A percentile compares a stretch with the other conserved stretches of the same genome.
Evolutionary conservation across 2,329 filamentous ascomycete species (phyloP).

Genomic region (Colletotrichum filicis): DNA sequence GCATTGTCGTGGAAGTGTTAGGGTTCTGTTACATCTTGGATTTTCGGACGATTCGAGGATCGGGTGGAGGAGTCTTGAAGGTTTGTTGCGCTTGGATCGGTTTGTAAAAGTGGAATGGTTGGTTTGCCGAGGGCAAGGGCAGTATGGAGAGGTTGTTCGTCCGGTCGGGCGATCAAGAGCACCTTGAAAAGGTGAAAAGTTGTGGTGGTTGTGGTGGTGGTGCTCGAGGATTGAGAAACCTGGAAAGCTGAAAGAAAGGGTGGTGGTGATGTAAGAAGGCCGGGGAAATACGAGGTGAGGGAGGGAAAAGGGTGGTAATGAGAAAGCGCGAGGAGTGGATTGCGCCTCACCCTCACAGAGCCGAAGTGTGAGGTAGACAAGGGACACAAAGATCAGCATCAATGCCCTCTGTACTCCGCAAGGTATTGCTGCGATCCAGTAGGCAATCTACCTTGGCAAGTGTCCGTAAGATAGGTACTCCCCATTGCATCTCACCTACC

Average conservation of each 20-base stretch:
- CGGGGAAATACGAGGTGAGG: constrained; percentile 22
- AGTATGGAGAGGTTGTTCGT: neutral
- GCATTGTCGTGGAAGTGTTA: constrained; percentile 53
- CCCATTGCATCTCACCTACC: neutral
- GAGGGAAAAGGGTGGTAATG: constrained; percentile 22
- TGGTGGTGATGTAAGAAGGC: constrained; percentile 22
- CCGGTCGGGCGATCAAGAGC: neutral
- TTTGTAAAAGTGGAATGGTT: neutral
- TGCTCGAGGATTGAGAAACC: neutral
- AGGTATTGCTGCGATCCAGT: too few relatives aligned
- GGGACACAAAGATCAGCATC: constrained; percentile 1
- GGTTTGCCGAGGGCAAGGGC: neutral
- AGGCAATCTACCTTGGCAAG: too few relatives aligned
- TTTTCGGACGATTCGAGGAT: constrained; percentile 33
- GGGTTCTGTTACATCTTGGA: constrained; percentile 56
- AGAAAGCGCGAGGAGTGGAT: constrained; percentile 8
- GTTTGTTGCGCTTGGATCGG: constrained; percentile 12
- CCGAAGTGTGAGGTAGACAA: constrained; percentile 19
- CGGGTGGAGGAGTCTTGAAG: constrained; percentile 9
- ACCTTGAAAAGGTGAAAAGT: neutral
- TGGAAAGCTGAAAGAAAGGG: neutral
- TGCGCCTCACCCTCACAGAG: constrained; percentile 11
- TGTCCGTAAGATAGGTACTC: too few relatives aligned
- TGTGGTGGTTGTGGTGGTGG: neutral
- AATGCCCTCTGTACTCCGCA: neutral